Percentiles rank a stretch among this genome's conserved stretches.
phyloP scores from a whole-genome alignment of 1,284 basidiomycete species.

The Exobasidium cylindrosporum region DNA sequence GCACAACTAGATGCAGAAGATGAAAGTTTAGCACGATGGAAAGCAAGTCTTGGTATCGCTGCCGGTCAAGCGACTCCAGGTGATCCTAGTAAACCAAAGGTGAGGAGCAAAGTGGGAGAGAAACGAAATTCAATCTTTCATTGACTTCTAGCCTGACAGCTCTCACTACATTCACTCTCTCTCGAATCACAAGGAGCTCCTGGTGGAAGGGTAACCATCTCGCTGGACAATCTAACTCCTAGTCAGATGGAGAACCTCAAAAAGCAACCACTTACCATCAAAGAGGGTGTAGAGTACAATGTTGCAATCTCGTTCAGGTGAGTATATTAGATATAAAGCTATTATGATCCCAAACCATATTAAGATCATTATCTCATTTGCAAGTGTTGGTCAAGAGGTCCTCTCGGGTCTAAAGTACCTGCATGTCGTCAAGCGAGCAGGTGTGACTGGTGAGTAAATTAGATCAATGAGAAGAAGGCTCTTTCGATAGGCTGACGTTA shows the following conservation, averaged over 20 bases:
- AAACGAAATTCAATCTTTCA: not conserved
- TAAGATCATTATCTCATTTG: not conserved
- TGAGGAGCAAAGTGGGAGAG: slow-evolving; percentile 13
- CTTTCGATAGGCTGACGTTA: too few species aligned
- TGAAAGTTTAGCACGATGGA: slow-evolving; percentile 77
- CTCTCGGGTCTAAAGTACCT: slow-evolving; percentile 81
- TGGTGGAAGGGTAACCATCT: slow-evolving; percentile 56
- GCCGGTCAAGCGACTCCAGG: slow-evolving; percentile 56
- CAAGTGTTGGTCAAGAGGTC: slow-evolving; percentile 68
- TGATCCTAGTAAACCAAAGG: slow-evolving; percentile 49
- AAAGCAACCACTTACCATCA: slow-evolving; percentile 64
- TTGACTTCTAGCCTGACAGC: slow-evolving; percentile 8
- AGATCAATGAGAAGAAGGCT: not conserved
- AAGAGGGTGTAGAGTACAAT: slow-evolving; percentile 66
- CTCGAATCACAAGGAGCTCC: slow-evolving; percentile 56
- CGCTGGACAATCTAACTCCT: slow-evolving; percentile 57
- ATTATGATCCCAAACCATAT: not conserved
- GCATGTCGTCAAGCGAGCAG: slow-evolving; percentile 69
- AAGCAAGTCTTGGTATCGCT: slow-evolving; percentile 78
- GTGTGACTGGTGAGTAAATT: slow-evolving; percentile 57
- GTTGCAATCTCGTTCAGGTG: slow-evolving; percentile 79
- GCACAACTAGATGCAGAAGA: slow-evolving; percentile 73
- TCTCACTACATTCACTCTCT: slow-evolving; percentile 56
- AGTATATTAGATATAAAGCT: slow-evolving; percentile 7
- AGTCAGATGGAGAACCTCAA: slow-evolving; percentile 58